Evolutionary conservation across 441 rosid species (phyloP), one percentile per base, ranked within the genome.

Genomic region (Bocquillonia castaneifolia): DNA sequence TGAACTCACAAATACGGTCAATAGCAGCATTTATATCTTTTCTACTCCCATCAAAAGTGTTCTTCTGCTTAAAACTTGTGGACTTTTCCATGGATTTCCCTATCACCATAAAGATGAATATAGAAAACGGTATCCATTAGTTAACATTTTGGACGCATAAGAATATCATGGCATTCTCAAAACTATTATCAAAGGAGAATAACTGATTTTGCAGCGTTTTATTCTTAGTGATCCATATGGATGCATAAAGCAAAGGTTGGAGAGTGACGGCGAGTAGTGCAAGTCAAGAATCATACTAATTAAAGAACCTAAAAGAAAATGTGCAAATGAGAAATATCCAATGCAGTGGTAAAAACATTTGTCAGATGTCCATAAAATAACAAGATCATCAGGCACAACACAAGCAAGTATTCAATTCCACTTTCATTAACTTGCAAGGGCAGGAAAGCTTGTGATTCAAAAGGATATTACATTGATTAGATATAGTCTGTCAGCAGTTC

Each of bases 11-110:
- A 54, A 92, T 77, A 65, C 84, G 85, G 67, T 94, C 98, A 58
- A 94, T 86, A 64, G 94, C 93, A 74, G 95, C 88, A 78, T 94
- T 92, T 69, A 94, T 84, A 64, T 85, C 96, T 70, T 86, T 88
- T 80, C 96, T 84, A 78, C 93, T 90, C 57, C 98, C 97, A 76
- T 86, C 97, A 69, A 94, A 90, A 56, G 90, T 63, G 70, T 81
- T 91, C 79, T 86, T 90, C 79, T 82, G 96, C 52, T 73, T 84
- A 53, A 82, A 81, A 75, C 85, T 87, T 78, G 82, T 76, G 50
- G 91, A 82, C 76, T 81, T 90, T 75, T 84, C 91, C 81, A 80
- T 55, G 60, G 87, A 79, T 82, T 84, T 84, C 70, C 78, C 97
- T 91, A 60, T 15, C 53, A 57, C 52, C 37, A 77, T 78, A 63